Evolutionary conservation across 2,329 filamentous ascomycete species (phyloP), one percentile per base, ranked within the genome.

Genomic region (Cladophialophora bantiana): DNA sequence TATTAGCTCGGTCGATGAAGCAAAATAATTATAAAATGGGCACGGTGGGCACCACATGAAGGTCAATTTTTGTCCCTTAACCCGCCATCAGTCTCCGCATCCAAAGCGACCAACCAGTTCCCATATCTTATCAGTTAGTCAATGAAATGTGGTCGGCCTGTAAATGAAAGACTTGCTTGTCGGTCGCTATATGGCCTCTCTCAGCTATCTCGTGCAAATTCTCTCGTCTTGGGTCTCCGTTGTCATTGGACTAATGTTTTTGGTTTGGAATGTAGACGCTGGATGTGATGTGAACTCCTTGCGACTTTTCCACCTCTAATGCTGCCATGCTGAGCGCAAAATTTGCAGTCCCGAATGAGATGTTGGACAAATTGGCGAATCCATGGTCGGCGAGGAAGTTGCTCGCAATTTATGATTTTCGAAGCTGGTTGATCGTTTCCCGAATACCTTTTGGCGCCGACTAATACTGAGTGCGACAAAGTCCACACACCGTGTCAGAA

Each of bases 1-100:
- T 89, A 66, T 79, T 79, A 32, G 89, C 87, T 15, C 89, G 60
- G 53, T 66, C 89, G 69, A 92, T 90, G 77, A 91, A 91, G 78
- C 89, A 91, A 73, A 91, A 91, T 0, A 91, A 82, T 72, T 91
- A 91, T 3, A 91, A 78, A 0, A 91, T 64, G 0, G 88, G 79
- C 0, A 90, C 88, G 0, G 87, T 90, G 0, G 89, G 89, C 0
- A 91, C 81, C 50, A 90, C 85, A 72, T 81, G 84, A 5, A 89
- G 70, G 71, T 91, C 89, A 57, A 91, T 87, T 75, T 91, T 91
- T 72, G 79, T 77, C 4, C 4, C 87, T 81, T 18, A 91, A 80
- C 59, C 80, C 83, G 6, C 81, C 76, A 73, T 90, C 89, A 1
- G 85, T 86, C 26, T 77, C 80, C 2, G 80, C 77, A 70, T 90